A percentile compares a stretch with the other conserved stretches of the same genome.
Evolutionary conservation across 2,329 filamentous ascomycete genomes (phyloP).

Genomic region (Phaeosphaeria sp.): DNA sequence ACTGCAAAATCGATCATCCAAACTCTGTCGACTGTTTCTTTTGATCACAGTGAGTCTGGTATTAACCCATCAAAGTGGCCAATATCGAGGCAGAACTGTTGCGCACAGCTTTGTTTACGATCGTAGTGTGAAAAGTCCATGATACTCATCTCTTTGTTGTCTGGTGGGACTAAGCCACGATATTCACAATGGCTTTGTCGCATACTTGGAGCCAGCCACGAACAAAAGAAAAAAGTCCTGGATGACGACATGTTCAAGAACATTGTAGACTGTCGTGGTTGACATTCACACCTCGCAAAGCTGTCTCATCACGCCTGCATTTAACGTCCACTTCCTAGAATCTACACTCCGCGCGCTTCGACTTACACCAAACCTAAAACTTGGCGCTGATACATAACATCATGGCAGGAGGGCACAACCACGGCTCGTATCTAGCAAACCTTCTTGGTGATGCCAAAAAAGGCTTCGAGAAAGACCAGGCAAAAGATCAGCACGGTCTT

Average conservation of each 20-base stretch:
- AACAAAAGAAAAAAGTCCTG: not conserved
- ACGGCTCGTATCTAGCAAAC: not conserved
- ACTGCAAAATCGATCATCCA: not conserved
- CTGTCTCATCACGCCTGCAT: not conserved
- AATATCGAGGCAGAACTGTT: not conserved
- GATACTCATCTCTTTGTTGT: not conserved
- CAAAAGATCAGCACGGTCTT: too few relatives aligned
- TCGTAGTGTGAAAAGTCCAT: not conserved
- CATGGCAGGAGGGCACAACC: not conserved
- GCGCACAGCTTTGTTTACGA: not conserved
- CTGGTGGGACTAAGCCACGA: not conserved
- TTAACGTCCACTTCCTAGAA: not conserved
- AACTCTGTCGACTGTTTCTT: not conserved
- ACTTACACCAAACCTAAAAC: not conserved
- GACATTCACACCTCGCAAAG: too few relatives aligned
- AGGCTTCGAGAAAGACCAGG: not conserved
- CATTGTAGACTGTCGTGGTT: not conserved
- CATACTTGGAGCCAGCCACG: not conserved
- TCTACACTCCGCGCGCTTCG: not conserved
- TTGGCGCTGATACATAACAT: not conserved
- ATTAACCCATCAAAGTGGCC: not conserved
- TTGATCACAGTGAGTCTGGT: not conserved
- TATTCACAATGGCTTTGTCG: not conserved
- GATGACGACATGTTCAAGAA: not conserved
- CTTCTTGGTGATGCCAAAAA: not conserved